Conservation (phyloP, 768 basidiomycete species). For the Termitomyces sp. region DNA sequence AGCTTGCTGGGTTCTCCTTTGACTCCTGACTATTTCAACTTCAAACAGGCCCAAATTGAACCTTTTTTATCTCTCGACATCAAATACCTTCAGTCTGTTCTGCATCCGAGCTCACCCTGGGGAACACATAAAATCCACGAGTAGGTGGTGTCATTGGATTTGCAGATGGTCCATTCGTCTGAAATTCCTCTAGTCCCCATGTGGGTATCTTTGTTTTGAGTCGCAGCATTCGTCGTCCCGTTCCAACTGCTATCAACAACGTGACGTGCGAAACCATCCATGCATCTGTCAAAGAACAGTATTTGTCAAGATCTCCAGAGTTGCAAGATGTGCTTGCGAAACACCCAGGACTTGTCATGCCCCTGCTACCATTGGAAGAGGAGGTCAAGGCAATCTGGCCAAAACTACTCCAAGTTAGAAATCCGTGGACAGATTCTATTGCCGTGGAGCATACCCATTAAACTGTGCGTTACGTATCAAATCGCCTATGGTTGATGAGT, state of each 20-base stretch:
- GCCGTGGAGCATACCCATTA: not conserved
- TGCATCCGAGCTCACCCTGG: conserved; percentile 51
- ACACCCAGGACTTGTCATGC: conserved; percentile 38
- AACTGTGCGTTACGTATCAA: not conserved
- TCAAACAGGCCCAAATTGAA: conserved; percentile 46
- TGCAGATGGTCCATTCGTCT: not conserved
- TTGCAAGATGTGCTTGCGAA: conserved; percentile 29
- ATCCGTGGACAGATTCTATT: conserved; percentile 9
- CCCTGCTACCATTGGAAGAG: conserved; percentile 47
- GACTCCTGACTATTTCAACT: not conserved
- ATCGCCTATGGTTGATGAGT: not conserved
- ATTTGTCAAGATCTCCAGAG: conserved; percentile 19
- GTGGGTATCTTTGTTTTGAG: conserved; percentile 52
- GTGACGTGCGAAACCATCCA: conserved; percentile 58
- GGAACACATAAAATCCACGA: conserved; percentile 58
- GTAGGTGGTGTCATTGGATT: conserved; percentile 29
- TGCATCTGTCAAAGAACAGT: conserved; percentile 49
- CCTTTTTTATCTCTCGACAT: conserved; percentile 52
- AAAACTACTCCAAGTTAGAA: conserved; percentile 15
- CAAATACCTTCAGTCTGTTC: conserved; percentile 42
- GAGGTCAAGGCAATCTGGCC: conserved; percentile 44
- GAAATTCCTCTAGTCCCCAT: conserved; percentile 31
- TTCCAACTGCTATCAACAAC: conserved; percentile 39
- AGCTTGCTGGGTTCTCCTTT: not conserved
- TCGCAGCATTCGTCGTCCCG: conserved; percentile 34